Base-by-base conservation (phyloP, 495 filamentous ascomycete genomes). In the Penicillium maclennaniae region DNA sequence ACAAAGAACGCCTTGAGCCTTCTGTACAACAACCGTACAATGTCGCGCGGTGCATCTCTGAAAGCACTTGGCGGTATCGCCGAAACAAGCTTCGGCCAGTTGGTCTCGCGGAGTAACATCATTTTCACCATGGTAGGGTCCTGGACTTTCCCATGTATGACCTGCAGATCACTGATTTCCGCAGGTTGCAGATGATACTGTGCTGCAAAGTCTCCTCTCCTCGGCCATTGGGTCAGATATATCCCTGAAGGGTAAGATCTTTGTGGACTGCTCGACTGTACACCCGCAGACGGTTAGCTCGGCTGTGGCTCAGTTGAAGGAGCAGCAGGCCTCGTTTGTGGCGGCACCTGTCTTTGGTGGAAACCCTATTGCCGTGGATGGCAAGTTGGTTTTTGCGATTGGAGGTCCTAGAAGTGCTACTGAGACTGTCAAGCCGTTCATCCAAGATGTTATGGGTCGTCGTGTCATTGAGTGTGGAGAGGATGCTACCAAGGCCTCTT, bases 241-340 rank as follows among this genome's bases (percentile, higher is more conserved):
- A 10, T 70, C 70, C 3, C 60, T 77, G 15, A 59, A 59, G 14
- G 70, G 69, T 53, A 78, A 78, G 62, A 71, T 78, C 58, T 78
- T 78, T 51, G 68, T 78, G 45, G 75, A 78, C 46, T 76, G 73
- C 60, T 77, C 75, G 26, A 78, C 73, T 14, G 69, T 78, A 15
- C 72, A 74, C 43, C 75, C 75, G 0, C 47, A 69, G 15, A 73
- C 70, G 0, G 72, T 76, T 25, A 62, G 60, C 10, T 51, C 63
- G 0, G 68, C 73, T 5, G 67, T 69, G 15, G 49, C 65, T 4
- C 61, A 68, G 43, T 54, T 78, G 21, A 66, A 67, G 43, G 65
- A 56, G 9, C 60, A 68, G 45, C 53, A 68, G 12, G 75, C 70
- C 0, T 62, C 63, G 12, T 75, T 72, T 36, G 56, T 78, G 3